Base-by-base conservation (phyloP, 495 filamentous ascomycete species). In the Geopyxis carbonaria region DNA sequence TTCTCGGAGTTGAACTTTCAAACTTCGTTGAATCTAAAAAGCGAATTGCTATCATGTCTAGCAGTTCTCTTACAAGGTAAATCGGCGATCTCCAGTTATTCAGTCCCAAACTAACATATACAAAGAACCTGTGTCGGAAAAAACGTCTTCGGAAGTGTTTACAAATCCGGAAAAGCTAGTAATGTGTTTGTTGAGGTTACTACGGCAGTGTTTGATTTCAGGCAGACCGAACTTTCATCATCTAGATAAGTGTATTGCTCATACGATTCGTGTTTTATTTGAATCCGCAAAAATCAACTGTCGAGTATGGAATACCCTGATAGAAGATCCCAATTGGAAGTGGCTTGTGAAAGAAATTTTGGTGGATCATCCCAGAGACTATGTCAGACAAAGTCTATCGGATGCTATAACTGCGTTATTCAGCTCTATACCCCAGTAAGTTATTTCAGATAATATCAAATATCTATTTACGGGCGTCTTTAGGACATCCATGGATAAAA, bases 231-330 rank as follows among this genome's bases (percentile, higher is more conserved):
- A 6, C 19, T 14, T 36, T 4, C 18, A 5, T 5, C 18, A 22
- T 16, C 18, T 36, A 22, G 33, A 36, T 21, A 5, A 4, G 7
- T 36, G 33, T 22, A 36, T 19, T 15, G 24, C 18, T 22, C 5
- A 22, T 22, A 34, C 18, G 47, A 47, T 42, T 49, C 57, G 13
- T 50, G 57, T 60, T 25, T 16, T 39, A 5, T 39, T 39, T 16
- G 21, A 28, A 28, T 25, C 5, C 13, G 72, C 73, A 25, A 51
- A 69, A 25, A 62, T 66, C 29, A 67, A 69, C 23, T 45, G 56
- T 20, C 46, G 48, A 0, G 60, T 75, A 33, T 78, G 74, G 72
- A 43, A 48, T 7, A 51, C 59, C 9, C 59, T 73, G 35, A 70
- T 64, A 16, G 50, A 58, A 8, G 53, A 59, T 16, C 39, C 45